A percentile compares a stretch with the other conserved stretches of the same genome.
These are phyloP conservation scores for Chionographis japonica DNA, from an alignment of 106 monocot genomes.

Conservation along the genomic window DNA sequence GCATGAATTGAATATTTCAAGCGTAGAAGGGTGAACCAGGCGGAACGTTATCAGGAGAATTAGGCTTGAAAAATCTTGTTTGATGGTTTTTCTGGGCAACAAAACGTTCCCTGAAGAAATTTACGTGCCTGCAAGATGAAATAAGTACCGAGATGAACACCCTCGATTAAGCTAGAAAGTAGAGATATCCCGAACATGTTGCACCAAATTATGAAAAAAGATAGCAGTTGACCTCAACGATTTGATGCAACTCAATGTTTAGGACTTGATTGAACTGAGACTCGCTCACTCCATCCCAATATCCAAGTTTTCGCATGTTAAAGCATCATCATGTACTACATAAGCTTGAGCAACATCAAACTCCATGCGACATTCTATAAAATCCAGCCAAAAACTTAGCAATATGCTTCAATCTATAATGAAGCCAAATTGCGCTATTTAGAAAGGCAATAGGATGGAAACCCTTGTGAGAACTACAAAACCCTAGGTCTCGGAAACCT, in stretches of 20 bases:
- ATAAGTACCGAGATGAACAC: neutral
- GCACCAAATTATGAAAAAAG: neutral
- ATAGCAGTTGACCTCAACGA: slow-evolving; percentile 63
- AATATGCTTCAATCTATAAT: no score
- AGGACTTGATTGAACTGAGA: slow-evolving; percentile 89
- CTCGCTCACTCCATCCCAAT: slow-evolving; percentile 96
- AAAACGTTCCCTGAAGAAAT: slow-evolving; percentile 74
- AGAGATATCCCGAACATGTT: neutral
- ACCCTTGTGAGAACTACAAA: no score
- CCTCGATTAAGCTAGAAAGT: neutral
- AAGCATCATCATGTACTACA: no score
- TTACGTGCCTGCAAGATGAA: slow-evolving; percentile 62
- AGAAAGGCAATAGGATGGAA: no score
- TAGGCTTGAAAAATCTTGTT: slow-evolving; percentile 74
- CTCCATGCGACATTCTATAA: no score
- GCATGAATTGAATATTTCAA: no score
- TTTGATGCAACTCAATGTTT: slow-evolving; percentile 91
- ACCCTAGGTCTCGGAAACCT: no score
- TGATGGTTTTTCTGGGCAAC: slow-evolving; percentile 95
- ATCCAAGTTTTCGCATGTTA: no score
- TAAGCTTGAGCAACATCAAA: no score
- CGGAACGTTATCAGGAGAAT: slow-evolving; percentile 77
- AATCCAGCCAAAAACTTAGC: no score
- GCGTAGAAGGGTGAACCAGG: slow-evolving; percentile 37
- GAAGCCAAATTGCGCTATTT: no score